phyloP scores from a whole-genome alignment of 1,284 basidiomycete species.

The Moesziomyces sp. region DNA sequence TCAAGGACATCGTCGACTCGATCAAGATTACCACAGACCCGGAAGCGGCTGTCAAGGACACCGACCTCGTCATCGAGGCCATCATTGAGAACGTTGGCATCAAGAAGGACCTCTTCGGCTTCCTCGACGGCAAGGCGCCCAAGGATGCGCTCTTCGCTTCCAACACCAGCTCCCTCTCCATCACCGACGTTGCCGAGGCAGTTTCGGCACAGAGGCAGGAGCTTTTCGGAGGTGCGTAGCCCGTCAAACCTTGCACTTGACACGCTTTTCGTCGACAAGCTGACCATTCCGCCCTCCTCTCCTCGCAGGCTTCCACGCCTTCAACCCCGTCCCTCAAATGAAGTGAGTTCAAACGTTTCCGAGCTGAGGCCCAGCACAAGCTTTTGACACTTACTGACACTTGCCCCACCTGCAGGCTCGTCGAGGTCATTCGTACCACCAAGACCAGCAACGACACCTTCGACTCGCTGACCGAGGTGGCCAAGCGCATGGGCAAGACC shows the following conservation, averaged over 20 bases:
- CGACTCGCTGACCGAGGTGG: constrained; percentile 70
- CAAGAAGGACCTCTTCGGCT: constrained; percentile 72
- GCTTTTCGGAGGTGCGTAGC: constrained; percentile 52
- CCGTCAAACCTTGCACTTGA: too few species aligned
- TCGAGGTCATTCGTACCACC: constrained; percentile 72
- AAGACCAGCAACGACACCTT: constrained; percentile 71
- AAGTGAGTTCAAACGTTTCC: constrained; percentile 68
- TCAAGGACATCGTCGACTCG: constrained; percentile 70
- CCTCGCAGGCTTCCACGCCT: constrained; percentile 73
- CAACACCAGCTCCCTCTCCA: constrained; percentile 73
- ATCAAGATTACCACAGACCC: constrained; percentile 72
- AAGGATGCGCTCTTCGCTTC: constrained; percentile 72
- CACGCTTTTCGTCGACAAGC: too few species aligned
- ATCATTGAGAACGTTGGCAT: constrained; percentile 73
- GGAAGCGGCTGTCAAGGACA: constrained; percentile 69
- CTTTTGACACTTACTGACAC: background rate
- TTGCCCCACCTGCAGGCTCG: constrained; percentile 14
- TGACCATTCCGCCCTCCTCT: too few species aligned
- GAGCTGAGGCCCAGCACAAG: background rate
- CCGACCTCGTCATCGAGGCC: constrained; percentile 74
- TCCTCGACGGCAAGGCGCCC: constrained; percentile 71
- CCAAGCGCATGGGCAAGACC: constrained; percentile 71
- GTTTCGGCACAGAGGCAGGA: constrained; percentile 48
- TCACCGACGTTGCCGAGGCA: constrained; percentile 71
- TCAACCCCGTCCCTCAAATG: constrained; percentile 72